These are phyloP conservation scores for Neurospora sublineolata DNA, from an alignment of 495 filamentous ascomycete species.

Conservation along the genomic window DNA sequence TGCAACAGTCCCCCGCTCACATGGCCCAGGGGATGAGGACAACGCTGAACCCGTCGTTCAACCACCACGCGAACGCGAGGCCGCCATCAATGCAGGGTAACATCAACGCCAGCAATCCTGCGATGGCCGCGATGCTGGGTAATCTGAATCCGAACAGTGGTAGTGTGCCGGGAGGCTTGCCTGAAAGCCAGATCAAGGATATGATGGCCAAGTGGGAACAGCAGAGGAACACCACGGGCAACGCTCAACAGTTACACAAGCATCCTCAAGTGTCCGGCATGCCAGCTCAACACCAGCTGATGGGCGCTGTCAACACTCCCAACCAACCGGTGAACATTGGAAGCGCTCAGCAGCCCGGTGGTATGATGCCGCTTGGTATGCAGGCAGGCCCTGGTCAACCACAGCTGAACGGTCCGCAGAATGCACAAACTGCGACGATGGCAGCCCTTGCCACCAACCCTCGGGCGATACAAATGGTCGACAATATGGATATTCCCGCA, in stretches of 20 bases:
- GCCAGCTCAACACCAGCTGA: slow-evolving; percentile 10
- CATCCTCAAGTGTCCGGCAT: slow-evolving; percentile 12
- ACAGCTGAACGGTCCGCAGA: neutral
- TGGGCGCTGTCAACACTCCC: slow-evolving; percentile 1
- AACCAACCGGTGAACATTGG: slow-evolving; percentile 14
- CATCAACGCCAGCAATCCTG: slow-evolving; percentile 8
- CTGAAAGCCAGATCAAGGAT: slow-evolving; percentile 31
- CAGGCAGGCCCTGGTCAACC: neutral
- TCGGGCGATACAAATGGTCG: slow-evolving; percentile 16
- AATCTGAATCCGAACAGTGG: slow-evolving; percentile 20
- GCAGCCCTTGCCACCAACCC: neutral
- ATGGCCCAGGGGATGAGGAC: slow-evolving; percentile 26
- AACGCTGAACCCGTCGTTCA: slow-evolving; percentile 21
- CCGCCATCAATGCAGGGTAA: slow-evolving; percentile 10
- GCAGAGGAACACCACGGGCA: slow-evolving; percentile 7
- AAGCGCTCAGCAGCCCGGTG: slow-evolving; percentile 10
- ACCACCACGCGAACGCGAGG: slow-evolving; percentile 22
- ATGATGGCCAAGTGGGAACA: slow-evolving; percentile 29
- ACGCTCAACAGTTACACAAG: slow-evolving; percentile 8
- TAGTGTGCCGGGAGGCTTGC: slow-evolving; percentile 14
- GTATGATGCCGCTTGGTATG: neutral
- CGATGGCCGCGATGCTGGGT: slow-evolving; percentile 15
- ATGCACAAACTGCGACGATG: neutral
- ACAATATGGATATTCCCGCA: slow-evolving; percentile 26
- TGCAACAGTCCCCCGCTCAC: slow-evolving; percentile 31